Evolutionary conservation across 441 rosid species (phyloP), one percentile per base, ranked within the genome.

Genomic region (Manihot esculenta): DNA sequence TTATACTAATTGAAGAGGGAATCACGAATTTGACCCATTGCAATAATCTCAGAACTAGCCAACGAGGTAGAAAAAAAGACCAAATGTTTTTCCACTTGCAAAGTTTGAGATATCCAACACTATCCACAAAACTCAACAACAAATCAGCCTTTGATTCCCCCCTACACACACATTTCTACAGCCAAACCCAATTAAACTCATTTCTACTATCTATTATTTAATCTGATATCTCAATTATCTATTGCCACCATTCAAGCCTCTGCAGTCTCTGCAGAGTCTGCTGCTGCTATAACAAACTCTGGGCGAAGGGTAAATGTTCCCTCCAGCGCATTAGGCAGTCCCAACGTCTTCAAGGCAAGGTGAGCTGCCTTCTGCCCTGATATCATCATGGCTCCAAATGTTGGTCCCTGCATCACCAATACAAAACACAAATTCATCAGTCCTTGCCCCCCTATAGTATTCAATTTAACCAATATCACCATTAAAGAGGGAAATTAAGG

Each of bases 291-390:
- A 72, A 92, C 65, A 62, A 89, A 74, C 83, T 90, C 93, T 0
- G 90, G 90, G 12, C 77, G 85, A 53, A 81, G 65, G 56, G 67
- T 33, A 55, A 49, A 73, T 4, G 88, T 59, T 62, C 90, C 95
- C 64, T 90, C 93, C 18, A 90, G 45, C 0, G 86, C 91, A 61
- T 90, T 90, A 0, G 97, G 98, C 72, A 71, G 76, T 64, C 95
- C 92, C 63, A 89, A 60, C 5, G 92, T 63, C 75, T 83, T 89
- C 69, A 93, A 80, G 0, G 92, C 95, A 42, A 89, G 88, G 47
- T 93, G 98, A 9, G 87, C 98, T 0, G 97, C 98, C 82, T 91
- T 93, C 75, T 93, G 94, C 62, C 98, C 96, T 0, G 96, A 93
- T 51, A 93, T 86, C 97, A 88, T 89, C 97, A 91, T 93, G 1